Percentiles rank a stretch among this genome's conserved stretches.
Conservation (phyloP, 106 monocot genomes). For the Acanthochlamys bracteata region DNA sequence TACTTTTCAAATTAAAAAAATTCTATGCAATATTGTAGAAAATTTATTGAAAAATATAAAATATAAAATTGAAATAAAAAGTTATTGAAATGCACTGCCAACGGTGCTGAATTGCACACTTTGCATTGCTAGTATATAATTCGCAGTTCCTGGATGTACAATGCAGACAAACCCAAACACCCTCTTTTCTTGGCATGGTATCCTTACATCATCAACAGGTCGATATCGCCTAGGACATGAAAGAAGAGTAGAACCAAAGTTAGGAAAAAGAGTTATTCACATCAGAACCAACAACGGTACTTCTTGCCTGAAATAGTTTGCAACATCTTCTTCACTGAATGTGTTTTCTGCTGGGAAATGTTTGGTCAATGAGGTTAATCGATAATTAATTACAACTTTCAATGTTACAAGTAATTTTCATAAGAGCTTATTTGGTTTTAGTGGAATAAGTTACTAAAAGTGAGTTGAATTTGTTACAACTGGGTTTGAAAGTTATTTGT, state of each 20-base stretch:
- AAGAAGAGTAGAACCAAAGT: neutral
- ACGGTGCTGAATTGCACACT: too few species aligned
- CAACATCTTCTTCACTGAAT: conserved; percentile 55
- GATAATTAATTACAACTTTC: too few species aligned
- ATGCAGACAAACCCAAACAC: conserved; percentile 85
- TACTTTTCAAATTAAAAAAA: too few species aligned
- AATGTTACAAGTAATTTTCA: too few species aligned
- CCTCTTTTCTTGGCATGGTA: conserved; percentile 67
- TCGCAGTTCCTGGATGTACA: conserved; percentile 42
- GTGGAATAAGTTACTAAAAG: too few species aligned
- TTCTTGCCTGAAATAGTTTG: conserved; percentile 48
- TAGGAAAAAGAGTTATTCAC: neutral
- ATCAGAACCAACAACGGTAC: neutral
- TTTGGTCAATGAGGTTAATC: conserved; percentile 1
- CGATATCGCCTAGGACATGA: conserved; percentile 31
- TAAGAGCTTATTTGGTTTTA: too few species aligned
- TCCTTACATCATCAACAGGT: conserved; percentile 77
- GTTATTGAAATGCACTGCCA: too few species aligned
- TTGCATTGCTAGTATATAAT: conserved; percentile 30
- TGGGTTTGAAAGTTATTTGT: too few species aligned
- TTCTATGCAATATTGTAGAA: too few species aligned
- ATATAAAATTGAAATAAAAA: too few species aligned
- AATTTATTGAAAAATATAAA: too few species aligned
- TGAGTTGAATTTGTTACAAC: too few species aligned
- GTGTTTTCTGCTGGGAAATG: conserved; percentile 66